phyloP scores from a whole-genome alignment of 2,329 filamentous ascomycete species.

The Talaromyces sp. region DNA sequence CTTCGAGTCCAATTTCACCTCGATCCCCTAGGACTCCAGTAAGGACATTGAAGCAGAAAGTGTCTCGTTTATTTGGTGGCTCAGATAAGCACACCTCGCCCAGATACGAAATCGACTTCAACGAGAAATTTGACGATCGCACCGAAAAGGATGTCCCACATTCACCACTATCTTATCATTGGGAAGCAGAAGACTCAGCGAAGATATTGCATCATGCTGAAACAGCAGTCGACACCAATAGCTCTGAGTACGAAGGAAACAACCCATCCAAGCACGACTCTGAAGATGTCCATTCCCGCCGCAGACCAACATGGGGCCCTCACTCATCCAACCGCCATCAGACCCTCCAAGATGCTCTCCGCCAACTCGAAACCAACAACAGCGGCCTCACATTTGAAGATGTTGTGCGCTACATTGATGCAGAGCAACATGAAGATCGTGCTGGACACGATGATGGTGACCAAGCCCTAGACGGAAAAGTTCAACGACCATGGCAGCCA shows the following conservation, averaged over 20 bases:
- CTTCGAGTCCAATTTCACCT: not conserved
- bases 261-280: not conserved
- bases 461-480: not conserved
- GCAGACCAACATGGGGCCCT: constrained; percentile 9
- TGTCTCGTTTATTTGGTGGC: constrained; percentile 16
- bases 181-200: not conserved
- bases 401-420: constrained; percentile 4
- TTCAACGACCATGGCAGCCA: constrained; percentile 16
- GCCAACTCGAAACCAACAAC: constrained; percentile 12
- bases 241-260: not conserved
- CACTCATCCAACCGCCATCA: constrained; percentile 16
- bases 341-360: constrained; percentile 16
- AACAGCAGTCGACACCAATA: not conserved
- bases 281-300: not conserved
- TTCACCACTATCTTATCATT: not conserved
- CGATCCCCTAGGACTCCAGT: constrained; percentile 4
- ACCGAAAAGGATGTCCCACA: not conserved
- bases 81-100: not conserved
- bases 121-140: not conserved
- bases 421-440: not conserved
- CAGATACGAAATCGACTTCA: not conserved
- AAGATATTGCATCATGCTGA: not conserved
- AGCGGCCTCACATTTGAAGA: constrained; percentile 11
- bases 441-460: not conserved
- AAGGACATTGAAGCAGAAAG: constrained; percentile 13